Evolutionary conservation across 768 basidiomycete species (phyloP), one percentile per base, ranked within the genome.

Genomic region (Kockovaella imperatae): DNA sequence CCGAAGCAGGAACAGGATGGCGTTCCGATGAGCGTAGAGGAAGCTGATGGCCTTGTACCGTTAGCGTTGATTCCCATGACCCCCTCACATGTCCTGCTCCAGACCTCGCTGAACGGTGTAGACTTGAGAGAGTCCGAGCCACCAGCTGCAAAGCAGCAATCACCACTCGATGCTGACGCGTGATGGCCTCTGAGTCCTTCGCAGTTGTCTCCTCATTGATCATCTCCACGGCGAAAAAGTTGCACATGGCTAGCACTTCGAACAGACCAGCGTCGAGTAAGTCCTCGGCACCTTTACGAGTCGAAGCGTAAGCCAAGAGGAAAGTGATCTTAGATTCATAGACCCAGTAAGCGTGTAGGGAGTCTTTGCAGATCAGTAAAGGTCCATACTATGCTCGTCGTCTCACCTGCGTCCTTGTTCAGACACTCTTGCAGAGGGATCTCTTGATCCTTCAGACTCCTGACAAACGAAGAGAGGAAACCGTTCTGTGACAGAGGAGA

Each of bases 321-420:
- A 95, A 74, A 3, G 90, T 86, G 80, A 93, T 83, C 72, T 93
- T 93, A 13, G 90, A 80, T 66, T 96, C 93, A 59, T 89, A 96
- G 13, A 96, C 86, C 71, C 95, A 97, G 32, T 91, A 75, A 0
- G 87, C 77, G 60, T 93, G 91, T 25, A 97, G 72, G n/a, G n/a
- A 50, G 90, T 86, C 55, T 87, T 93, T 93, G 56, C 0, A 52
- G 21, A 11, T 5, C 7, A 32, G 36, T 30, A 28, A 2, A 14
- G 28, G 11, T 6, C 18, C 14, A 15, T n/a, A n/a, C n/a, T n/a
- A n/a, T 17, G 30, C 13, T n/a, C 34, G 18, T 6, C 8, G 21
- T 61, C 80, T 26, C 60, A 93, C 91, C 86, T 42, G 91, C 88
- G 73, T 96, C 90, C 20, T 89, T 85, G 58, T 83, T 83, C 24